A percentile compares a stretch with the other conserved stretches of the same genome.
Evolutionary conservation across 2,329 filamentous ascomycete genomes (phyloP).

Genomic region (Pseudocercospora musae): DNA sequence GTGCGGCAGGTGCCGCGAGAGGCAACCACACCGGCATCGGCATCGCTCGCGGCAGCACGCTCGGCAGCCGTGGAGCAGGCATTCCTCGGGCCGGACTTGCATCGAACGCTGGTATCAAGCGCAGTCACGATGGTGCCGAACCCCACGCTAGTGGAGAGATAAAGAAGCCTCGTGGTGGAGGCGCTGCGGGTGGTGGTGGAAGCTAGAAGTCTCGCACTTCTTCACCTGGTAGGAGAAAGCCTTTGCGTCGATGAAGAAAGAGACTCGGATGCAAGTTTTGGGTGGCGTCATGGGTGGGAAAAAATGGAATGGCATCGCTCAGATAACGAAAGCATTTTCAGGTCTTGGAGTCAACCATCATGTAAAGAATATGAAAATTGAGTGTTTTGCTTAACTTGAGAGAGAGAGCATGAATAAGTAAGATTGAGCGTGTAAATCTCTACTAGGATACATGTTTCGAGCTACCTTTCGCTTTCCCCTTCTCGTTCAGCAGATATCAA

Average conservation of each 20-base stretch:
- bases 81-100: slow-evolving; percentile 17
- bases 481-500: not conserved
- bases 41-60: slow-evolving; percentile 23
- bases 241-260: not conserved
- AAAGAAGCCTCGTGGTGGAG: slow-evolving; percentile 33
- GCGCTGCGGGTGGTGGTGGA: slow-evolving; percentile 15
- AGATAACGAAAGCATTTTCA: not conserved
- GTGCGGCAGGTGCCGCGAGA: slow-evolving; percentile 14
- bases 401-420: not conserved
- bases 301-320: not conserved
- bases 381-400: not conserved
- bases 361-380: not conserved
- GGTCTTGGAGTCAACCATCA: not conserved
- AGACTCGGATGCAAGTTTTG: no score
- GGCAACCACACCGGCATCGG: slow-evolving; percentile 16
- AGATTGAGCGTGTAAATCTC: not conserved
- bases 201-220: not conserved
- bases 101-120: slow-evolving; percentile 33
- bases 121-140: slow-evolving; percentile 32
- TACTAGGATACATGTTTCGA: not conserved
- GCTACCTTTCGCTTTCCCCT: not conserved
- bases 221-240: not conserved
- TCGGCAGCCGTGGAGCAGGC: slow-evolving; percentile 26
- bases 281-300: not conserved
- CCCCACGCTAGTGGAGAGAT: slow-evolving; percentile 24